These are phyloP conservation scores for Geosmithia flava DNA, from an alignment of 2,329 filamentous ascomycete genomes.

Conservation along the genomic window DNA sequence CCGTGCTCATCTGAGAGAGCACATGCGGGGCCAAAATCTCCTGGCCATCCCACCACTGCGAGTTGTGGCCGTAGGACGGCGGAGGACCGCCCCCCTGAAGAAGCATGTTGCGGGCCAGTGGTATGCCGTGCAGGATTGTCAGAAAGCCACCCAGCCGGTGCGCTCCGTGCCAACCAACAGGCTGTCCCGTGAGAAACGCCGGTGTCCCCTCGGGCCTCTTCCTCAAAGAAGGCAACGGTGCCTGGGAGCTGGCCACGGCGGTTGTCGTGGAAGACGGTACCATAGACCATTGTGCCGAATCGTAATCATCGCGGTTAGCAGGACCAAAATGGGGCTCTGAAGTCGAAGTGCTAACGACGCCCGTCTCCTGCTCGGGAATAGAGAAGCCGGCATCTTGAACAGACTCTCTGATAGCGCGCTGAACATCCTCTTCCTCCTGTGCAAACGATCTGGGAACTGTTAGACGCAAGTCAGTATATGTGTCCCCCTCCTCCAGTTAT, in stretches of 20 bases:
- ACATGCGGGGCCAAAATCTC: constrained; percentile 29
- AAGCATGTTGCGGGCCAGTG: constrained; percentile 42
- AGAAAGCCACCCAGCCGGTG: constrained; percentile 40
- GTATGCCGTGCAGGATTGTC: constrained; percentile 48
- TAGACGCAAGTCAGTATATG: not conserved
- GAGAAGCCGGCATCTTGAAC: constrained; percentile 35
- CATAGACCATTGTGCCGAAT: constrained; percentile 46
- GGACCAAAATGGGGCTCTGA: constrained; percentile 43
- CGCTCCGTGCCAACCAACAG: constrained; percentile 13
- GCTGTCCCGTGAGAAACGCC: constrained; percentile 34
- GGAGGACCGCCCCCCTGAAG: constrained; percentile 22
- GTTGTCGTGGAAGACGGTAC: constrained; percentile 22
- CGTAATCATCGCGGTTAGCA: constrained; percentile 42
- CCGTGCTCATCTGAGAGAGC: constrained; percentile 11
- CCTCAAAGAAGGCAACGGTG: constrained; percentile 23
- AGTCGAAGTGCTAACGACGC: constrained; percentile 23
- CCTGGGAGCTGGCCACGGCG: not conserved
- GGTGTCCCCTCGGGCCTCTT: constrained; percentile 29
- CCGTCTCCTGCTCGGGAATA: constrained; percentile 33
- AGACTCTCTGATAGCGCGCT: constrained; percentile 43
- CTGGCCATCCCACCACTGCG: constrained; percentile 50
- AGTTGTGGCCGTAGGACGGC: constrained; percentile 39
- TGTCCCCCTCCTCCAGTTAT: not conserved
- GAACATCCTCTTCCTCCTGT: constrained; percentile 38
- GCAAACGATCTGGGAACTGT: constrained; percentile 21